Evolutionary conservation across 75 land plant genomes (phyloP).

Genomic region (Larix kaempferi): DNA sequence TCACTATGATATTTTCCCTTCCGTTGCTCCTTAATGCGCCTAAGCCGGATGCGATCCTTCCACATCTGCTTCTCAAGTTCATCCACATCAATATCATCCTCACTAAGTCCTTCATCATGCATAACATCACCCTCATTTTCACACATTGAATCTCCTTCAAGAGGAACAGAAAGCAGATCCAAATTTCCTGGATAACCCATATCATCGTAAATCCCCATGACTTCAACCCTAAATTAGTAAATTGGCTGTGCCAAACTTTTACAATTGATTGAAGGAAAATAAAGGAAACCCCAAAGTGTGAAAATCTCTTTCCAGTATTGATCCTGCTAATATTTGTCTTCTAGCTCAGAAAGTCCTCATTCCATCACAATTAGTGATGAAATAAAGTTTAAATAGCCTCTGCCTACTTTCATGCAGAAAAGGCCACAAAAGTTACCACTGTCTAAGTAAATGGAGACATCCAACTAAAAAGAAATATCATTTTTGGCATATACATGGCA

Average conservation of each 20-base stretch:
- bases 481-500: not conserved
- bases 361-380: not conserved
- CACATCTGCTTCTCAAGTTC: slow-evolving; percentile 90
- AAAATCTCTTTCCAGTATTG: not conserved
- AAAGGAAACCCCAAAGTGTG: not conserved
- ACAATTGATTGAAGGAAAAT: not conserved
- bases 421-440: not conserved
- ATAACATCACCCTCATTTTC: slow-evolving; percentile 11
- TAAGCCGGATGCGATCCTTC: slow-evolving; percentile 75
- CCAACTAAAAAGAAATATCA: slow-evolving; percentile 1
- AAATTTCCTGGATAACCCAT: slow-evolving; percentile 9
- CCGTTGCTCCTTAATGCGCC: slow-evolving; percentile 64
- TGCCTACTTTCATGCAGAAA: not conserved
- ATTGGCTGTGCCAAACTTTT: too few relatives aligned
- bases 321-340: not conserved
- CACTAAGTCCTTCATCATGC: slow-evolving; percentile 54
- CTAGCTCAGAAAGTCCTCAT: not conserved
- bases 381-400: slow-evolving; percentile 1
- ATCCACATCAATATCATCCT: slow-evolving; percentile 87
- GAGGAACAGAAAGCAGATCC: slow-evolving; percentile 6
- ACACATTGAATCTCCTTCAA: slow-evolving; percentile 12
- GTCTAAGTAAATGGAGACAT: not conserved
- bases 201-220: slow-evolving; percentile 13
- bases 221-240: not conserved
- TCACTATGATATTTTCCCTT: slow-evolving; percentile 53